Conservation (phyloP, 2,329 filamentous ascomycete genomes). For the Curvularia verruculosa region DNA sequence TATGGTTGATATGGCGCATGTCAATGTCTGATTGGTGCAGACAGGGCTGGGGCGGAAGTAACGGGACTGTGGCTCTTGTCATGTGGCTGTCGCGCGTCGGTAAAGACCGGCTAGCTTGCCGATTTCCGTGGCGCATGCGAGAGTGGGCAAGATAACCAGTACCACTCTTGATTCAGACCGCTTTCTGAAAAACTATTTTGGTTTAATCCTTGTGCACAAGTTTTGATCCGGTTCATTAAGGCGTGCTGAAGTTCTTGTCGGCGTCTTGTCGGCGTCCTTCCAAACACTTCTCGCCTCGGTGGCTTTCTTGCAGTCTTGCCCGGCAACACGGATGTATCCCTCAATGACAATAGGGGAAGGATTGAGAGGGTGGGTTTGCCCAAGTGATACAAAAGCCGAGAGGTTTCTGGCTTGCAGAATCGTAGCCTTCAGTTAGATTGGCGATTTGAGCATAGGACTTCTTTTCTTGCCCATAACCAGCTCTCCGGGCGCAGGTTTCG, state of each 20-base stretch:
- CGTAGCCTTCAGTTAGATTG: background rate
- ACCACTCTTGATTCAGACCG: background rate
- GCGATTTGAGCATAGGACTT: background rate
- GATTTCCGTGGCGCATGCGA: constrained; percentile 21
- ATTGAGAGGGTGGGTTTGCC: background rate
- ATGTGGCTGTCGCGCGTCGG: constrained; percentile 12
- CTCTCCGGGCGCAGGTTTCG: background rate
- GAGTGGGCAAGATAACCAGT: background rate
- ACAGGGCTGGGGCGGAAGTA: constrained; percentile 19
- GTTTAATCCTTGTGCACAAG: background rate
- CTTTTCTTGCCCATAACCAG: background rate
- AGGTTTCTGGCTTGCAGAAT: background rate
- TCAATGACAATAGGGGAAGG: background rate
- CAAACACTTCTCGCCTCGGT: background rate
- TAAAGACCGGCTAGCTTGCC: constrained; percentile 18
- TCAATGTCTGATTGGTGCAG: constrained; percentile 12
- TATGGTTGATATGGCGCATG: constrained; percentile 13
- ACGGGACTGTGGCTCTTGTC: constrained; percentile 19
- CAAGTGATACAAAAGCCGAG: background rate
- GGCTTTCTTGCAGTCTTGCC: background rate
- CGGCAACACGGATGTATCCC: background rate
- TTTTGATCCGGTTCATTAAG: background rate
- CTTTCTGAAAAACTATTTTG: background rate
- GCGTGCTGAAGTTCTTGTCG: background rate
- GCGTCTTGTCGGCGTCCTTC: background rate